Evolutionary conservation across 768 basidiomycete genomes (phyloP), one percentile per base, ranked within the genome.

Genomic region (Strobilomyces echinocephalus): DNA sequence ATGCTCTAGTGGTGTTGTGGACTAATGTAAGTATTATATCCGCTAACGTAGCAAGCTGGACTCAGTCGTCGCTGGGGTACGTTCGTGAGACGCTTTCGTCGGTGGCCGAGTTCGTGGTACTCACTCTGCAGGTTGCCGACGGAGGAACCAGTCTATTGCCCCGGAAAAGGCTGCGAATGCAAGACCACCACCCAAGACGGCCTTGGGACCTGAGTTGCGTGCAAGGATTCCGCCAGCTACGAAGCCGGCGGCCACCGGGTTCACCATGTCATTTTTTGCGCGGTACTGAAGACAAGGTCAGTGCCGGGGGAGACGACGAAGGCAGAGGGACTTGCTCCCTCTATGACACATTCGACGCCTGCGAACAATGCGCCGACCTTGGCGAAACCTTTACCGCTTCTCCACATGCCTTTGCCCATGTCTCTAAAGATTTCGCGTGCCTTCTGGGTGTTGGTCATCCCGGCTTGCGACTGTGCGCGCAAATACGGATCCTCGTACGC

Each of bases 321-420:
- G n/a, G 31, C 34, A 43, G 35, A 43, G 30, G 24, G 18, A 84
- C 93, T 67, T 71, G 90, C 95, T 60, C 86, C 89, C 74, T 98
- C 95, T 51, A 97, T 87, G 52, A 92, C 85, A 63, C 95, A 98
- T 73, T 98, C 95, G 8, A 91, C 84, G 26, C 95, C 94, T n/a
- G 93, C 87, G 68, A 91, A 98, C 41, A 98, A 64, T 12, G 91
- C 91, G 16, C 93, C 95, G 43, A 98, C 91, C 74, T 93, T 95
- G 0, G 85, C 94, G 64, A 97, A 97, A 1, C 92, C 88, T 69
- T 88, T 94, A 18, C 95, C 95, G 46, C 79, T 88, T 28, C 78
- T 76, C 83, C 83, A 92, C 92, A 97, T 95, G 33, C 86, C 87
- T 59, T 79, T 82, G 1, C 95, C 95, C 91, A 97, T 97, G 55